Evolutionary conservation across 371 early-diverging fungal species (phyloP).

Genomic region (Rhizomucor miehei): DNA sequence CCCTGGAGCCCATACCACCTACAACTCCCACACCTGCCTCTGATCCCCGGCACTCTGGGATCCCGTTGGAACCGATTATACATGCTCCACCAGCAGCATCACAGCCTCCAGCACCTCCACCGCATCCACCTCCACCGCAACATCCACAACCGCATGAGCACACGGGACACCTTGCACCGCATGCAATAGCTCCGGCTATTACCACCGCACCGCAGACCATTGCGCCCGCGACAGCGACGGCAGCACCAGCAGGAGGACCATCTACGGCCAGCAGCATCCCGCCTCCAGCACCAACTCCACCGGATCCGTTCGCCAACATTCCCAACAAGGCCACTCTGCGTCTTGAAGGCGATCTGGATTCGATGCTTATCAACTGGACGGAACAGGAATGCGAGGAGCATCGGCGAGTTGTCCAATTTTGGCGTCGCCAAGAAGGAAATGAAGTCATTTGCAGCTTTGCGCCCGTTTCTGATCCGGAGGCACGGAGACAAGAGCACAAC

Average conservation of each 20-base stretch:
- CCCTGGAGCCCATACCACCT: slow-evolving; percentile 1
- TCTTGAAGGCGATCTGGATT: slow-evolving; percentile 59
- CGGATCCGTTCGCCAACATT: slow-evolving; percentile 52
- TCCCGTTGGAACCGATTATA: slow-evolving; percentile 7
- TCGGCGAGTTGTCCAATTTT: slow-evolving; percentile 72
- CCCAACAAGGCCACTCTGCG: slow-evolving; percentile 68
- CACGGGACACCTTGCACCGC: too few species aligned
- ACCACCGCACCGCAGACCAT: slow-evolving; percentile 1
- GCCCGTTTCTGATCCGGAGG: slow-evolving; percentile 52
- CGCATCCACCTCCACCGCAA: too few species aligned
- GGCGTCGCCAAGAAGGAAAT: slow-evolving; percentile 64
- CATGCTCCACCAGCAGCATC: slow-evolving; percentile 7
- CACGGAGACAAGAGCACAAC: slow-evolving; percentile 29
- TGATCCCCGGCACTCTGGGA: too few species aligned
- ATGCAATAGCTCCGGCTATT: neutral
- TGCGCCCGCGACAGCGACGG: slow-evolving; percentile 1
- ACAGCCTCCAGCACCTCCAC: too few species aligned
- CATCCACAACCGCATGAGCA: too few species aligned
- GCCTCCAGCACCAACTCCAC: neutral
- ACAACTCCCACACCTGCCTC: neutral
- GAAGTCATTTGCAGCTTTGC: slow-evolving; percentile 67
- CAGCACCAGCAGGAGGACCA: neutral
- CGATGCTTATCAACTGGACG: slow-evolving; percentile 54
- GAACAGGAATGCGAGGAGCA: slow-evolving; percentile 59
- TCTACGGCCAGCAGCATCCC: neutral